Evolutionary conservation across 805 yeast genomes (phyloP).

Genomic region (Candida railenensis): DNA sequence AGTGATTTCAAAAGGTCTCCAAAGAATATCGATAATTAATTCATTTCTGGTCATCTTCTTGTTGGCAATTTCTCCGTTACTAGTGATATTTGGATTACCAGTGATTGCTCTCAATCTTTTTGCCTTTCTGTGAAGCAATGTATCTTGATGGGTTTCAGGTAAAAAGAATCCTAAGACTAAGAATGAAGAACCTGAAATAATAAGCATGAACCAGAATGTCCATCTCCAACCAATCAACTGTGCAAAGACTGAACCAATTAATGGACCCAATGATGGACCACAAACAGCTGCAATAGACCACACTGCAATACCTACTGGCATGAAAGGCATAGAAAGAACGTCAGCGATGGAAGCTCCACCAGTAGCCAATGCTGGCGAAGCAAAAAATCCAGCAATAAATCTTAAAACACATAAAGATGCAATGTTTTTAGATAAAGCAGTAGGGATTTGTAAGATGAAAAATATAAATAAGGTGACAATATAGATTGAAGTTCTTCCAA

Average conservation of each 20-base stretch:
- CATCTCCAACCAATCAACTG: slow-evolving; percentile 49
- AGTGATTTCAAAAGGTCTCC: slow-evolving; percentile 52
- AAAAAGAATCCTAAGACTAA: slow-evolving; percentile 37
- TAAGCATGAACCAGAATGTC: slow-evolving; percentile 52
- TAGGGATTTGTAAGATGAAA: slow-evolving; percentile 49
- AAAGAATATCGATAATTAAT: slow-evolving; percentile 28
- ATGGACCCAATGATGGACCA: slow-evolving; percentile 53
- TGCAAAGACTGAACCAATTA: slow-evolving; percentile 48
- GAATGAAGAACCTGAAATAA: slow-evolving; percentile 37
- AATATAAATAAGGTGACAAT: slow-evolving; percentile 43
- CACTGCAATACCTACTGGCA: slow-evolving; percentile 42
- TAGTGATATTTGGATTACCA: slow-evolving; percentile 38
- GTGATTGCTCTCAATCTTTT: slow-evolving; percentile 39
- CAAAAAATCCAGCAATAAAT: slow-evolving; percentile 49
- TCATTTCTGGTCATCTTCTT: slow-evolving; percentile 12
- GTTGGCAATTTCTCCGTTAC: slow-evolving; percentile 30
- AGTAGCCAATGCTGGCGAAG: slow-evolving; percentile 51
- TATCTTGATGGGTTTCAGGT: slow-evolving; percentile 48
- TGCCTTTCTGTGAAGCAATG: slow-evolving; percentile 43
- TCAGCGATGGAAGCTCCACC: slow-evolving; percentile 57
- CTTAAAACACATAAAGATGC: slow-evolving; percentile 49
- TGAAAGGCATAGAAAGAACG: slow-evolving; percentile 33
- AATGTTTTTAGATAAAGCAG: slow-evolving; percentile 46
- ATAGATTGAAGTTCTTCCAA: slow-evolving; percentile 50
- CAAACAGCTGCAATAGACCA: slow-evolving; percentile 51